phyloP scores from a whole-genome alignment of 75 land plant genomes.

The Isoetes taiwanensis region DNA sequence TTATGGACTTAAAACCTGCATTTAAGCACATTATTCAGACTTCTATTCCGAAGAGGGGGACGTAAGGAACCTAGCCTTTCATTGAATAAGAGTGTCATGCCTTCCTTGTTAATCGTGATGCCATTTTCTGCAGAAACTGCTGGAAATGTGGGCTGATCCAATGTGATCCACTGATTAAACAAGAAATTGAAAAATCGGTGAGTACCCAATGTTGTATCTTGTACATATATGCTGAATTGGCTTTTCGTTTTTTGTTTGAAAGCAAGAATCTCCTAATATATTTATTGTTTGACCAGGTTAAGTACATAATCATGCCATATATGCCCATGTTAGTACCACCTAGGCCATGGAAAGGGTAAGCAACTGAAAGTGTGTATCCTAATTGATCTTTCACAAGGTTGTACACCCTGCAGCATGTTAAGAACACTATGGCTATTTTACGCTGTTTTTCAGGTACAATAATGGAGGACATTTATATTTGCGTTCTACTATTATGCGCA shows the following conservation, averaged over 20 bases:
- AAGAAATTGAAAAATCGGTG: constrained; percentile 76
- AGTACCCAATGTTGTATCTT: too few relatives aligned
- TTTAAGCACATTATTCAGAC: constrained; percentile 47
- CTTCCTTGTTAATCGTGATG: constrained; percentile 19
- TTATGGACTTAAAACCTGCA: constrained; percentile 77
- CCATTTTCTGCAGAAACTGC: constrained; percentile 10
- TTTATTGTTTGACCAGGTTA: constrained; percentile 38
- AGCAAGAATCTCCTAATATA: too few relatives aligned
- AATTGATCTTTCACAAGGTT: too few relatives aligned
- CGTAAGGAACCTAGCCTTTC: neutral
- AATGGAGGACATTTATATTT: constrained; percentile 69
- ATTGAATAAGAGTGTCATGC: neutral
- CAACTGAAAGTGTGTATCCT: neutral
- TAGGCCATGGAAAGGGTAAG: constrained; percentile 68
- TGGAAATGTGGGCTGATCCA: constrained; percentile 67
- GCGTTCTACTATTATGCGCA: constrained; percentile 73
- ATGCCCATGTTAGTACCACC: constrained; percentile 96
- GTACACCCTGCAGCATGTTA: too few relatives aligned
- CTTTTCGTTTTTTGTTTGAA: too few relatives aligned
- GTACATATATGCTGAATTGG: too few relatives aligned
- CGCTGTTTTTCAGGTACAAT: constrained; percentile 47
- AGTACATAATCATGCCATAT: constrained; percentile 80
- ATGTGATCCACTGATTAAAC: constrained; percentile 62
- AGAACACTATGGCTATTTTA: too few relatives aligned
- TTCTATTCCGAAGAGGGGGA: constrained; percentile 12